Evolutionary conservation across 108 stramenopile species (phyloP), one percentile per base, ranked within the genome.

Genomic region (Chaetoceros muelleri): DNA sequence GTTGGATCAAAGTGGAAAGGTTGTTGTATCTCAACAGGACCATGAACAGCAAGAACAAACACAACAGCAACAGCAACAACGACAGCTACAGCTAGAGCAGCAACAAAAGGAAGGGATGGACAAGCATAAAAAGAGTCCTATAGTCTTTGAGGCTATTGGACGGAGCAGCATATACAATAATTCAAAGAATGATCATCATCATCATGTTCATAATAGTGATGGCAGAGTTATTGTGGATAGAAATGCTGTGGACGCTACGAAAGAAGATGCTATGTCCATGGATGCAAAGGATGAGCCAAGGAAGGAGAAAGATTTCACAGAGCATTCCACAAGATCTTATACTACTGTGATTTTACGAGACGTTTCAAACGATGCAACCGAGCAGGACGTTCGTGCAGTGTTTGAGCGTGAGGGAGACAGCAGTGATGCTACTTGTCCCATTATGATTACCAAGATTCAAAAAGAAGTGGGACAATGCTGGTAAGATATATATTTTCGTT

Each of bases 291-390:
- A 2, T 25, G 44, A 22, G 3, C n/a, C 5, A 10, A 46, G 21
- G 3, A 13, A 21, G 24, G 34, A 46, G 29, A 19, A 22, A 2
- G 7, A 30, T 13, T 34, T 17, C 2, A 57, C 13, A 28, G 30
- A 31, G 30, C 25, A 3, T 23, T 20, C 19, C 27, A 28, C 24
- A 20, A 2, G 25, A 3, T 60, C 49, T 30, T 69, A 73, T n/a
- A 72, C 62, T 30, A 71, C 70, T 2, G 60, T 81, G 30, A 66
- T 81, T 50, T 22, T 81, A 30, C 69, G 79, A 22, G 79, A 81
- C 20, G 75, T 73, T 26, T 48, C 69, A 2, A 25, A 53, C 10
- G 63, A 59, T 5, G 55, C 61, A 2, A 66, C 57, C 24, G 79
- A 76, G 62, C 51, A 73, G 18, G 50, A 71, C 16, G 46, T 81